phyloP scores from a whole-genome alignment of 331 rosid species.

The Malus hybrid region DNA sequence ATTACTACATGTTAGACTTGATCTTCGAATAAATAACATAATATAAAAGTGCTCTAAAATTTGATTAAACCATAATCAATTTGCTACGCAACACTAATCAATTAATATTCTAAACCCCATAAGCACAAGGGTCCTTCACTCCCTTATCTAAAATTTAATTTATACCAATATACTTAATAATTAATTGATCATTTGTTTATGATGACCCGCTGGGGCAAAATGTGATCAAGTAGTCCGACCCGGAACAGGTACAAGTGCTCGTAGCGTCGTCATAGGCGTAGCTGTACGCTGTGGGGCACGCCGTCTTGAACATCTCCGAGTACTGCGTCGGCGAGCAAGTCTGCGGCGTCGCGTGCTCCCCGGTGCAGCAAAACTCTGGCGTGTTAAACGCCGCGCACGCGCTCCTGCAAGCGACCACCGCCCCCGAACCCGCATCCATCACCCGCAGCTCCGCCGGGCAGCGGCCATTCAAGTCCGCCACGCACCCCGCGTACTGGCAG shows the following conservation, averaged over 20 bases:
- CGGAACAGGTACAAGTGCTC: conserved; percentile 79
- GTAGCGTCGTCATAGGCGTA: conserved; percentile 90
- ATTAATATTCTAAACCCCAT: too few relatives aligned
- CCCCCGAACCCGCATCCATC: conserved; percentile 4
- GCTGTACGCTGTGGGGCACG: conserved; percentile 86
- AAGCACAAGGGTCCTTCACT: not conserved
- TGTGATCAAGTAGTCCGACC: conserved; percentile 54
- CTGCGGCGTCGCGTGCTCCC: conserved; percentile 57
- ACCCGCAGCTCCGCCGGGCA: conserved; percentile 69
- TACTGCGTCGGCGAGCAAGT: conserved; percentile 70
- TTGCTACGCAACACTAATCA: not conserved
- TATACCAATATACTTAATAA: not conserved
- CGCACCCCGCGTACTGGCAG: conserved; percentile 87
- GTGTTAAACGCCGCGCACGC: conserved; percentile 76
- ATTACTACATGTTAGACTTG: too few relatives aligned
- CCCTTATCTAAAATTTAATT: not conserved
- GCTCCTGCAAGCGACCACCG: conserved; percentile 80
- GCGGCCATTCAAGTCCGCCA: conserved; percentile 45
- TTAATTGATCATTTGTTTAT: not conserved
- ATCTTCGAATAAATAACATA: too few relatives aligned
- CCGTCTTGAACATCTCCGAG: conserved; percentile 68
- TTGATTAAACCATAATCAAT: too few relatives aligned
- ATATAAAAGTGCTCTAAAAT: too few relatives aligned
- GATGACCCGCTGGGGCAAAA: conserved; percentile 55
- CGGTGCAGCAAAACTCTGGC: conserved; percentile 77